Evolutionary conservation across 2,329 filamentous ascomycete species (phyloP).

Genomic region (Capronia epimyces): DNA sequence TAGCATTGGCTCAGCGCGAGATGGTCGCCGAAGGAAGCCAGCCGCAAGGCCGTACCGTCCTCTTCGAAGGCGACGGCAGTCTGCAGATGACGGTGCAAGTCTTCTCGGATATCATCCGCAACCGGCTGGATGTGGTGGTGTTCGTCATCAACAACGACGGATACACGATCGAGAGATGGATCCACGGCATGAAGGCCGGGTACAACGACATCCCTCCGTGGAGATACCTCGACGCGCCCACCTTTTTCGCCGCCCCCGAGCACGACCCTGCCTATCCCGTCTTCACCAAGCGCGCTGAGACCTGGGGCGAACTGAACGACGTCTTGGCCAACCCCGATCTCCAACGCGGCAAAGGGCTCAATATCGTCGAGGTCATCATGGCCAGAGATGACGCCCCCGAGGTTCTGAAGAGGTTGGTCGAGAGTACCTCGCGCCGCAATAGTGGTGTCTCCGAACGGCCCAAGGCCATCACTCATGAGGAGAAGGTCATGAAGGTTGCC

Average conservation of each 20-base stretch:
- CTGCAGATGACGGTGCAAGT: slow-evolving; percentile 64
- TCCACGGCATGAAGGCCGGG: slow-evolving; percentile 49
- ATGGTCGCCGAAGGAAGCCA: slow-evolving; percentile 48
- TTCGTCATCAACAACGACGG: slow-evolving; percentile 57
- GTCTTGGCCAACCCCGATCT: slow-evolving; percentile 32
- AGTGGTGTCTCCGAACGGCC: slow-evolving; percentile 21
- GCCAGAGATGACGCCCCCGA: slow-evolving; percentile 36
- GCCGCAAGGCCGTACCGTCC: slow-evolving; percentile 48
- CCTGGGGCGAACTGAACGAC: slow-evolving; percentile 25
- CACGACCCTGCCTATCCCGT: slow-evolving; percentile 27
- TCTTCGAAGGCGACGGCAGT: slow-evolving; percentile 59
- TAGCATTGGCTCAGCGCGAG: slow-evolving; percentile 51
- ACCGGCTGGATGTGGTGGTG: slow-evolving; percentile 45
- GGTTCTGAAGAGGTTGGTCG: slow-evolving; percentile 32
- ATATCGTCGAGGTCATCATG: slow-evolving; percentile 43
- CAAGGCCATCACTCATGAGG: slow-evolving; percentile 9
- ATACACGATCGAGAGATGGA: slow-evolving; percentile 55
- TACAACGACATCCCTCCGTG: slow-evolving; percentile 55
- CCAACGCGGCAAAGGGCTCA: slow-evolving; percentile 36
- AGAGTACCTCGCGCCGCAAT: slow-evolving; percentile 20
- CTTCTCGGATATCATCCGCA: slow-evolving; percentile 57
- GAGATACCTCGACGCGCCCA: slow-evolving; percentile 47
- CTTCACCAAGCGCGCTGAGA: slow-evolving; percentile 21
- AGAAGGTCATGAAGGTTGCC: slow-evolving; percentile 22
- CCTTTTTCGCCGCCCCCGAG: slow-evolving; percentile 26